Base-by-base conservation (phyloP, 2,329 filamentous ascomycete species). In the Aaosphaeria pasadenensis region DNA sequence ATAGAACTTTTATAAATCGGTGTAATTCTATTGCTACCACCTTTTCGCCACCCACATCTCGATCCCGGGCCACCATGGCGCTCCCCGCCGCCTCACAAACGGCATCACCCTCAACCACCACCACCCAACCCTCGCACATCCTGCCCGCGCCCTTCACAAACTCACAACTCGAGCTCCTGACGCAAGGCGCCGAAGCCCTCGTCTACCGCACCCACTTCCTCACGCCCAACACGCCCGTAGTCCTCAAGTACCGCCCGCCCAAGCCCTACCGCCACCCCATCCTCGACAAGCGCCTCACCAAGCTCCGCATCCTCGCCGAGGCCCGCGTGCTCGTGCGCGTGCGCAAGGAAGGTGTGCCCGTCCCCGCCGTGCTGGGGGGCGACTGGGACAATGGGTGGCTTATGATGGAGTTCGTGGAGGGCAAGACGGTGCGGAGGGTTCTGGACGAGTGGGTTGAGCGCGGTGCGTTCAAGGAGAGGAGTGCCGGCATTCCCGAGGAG, bases 161-260 rank as follows among this genome's bases (percentile, higher is more conserved):
- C 67, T 75, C 80, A 52, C 76, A 82, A 36, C 84, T 89, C 54
- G 71, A 67, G 43, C 87, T 96, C 63, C 83, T 97, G 59, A 86
- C 89, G 48, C 94, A 97, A 79, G 94, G 94, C 73, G 94, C 94
- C 67, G 94, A 99, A 82, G 91, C 89, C 51, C 89, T 92, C 56
- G 83, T 99, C 66, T 97, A 95, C 82, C 86, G 85, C 70, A 92
- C 89, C 13, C 85, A 83, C 47, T 95, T 89, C 74, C 85, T 96
- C 46, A 69, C 80, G 1, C 81, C 88, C 36, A 69, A 77, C 48
- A 77, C 82, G 7, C 82, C 87, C 11, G 88, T 85, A 66, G 89
- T 92, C 1, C 83, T 97, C 53, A 99, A 99, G 75, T 85, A 95
- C 78, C 89, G 94, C 1, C 91, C 92, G 0, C 79, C 85, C 29